A percentile compares a stretch with the other conserved stretches of the same genome.
Conservation (phyloP, 2,329 filamentous ascomycete species). For the Ploettnerulaceae sp. region DNA sequence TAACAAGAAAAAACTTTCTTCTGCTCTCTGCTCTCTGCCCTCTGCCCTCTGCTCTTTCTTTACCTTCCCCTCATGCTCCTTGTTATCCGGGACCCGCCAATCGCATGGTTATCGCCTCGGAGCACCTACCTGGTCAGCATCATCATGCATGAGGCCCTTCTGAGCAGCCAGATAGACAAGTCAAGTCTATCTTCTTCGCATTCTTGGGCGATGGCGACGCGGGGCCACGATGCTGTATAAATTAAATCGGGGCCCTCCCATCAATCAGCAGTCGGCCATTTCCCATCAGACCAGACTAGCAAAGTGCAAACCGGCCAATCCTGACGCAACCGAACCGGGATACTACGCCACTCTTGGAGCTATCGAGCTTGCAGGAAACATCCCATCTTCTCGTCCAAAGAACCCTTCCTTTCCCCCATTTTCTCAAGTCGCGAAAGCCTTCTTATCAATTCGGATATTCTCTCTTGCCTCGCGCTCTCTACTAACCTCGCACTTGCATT, state of each 20-base stretch:
- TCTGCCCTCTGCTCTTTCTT: not conserved
- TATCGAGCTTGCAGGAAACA: not conserved
- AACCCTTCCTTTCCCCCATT: not conserved
- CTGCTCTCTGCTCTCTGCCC: not conserved
- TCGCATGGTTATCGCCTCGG: constrained; percentile 23
- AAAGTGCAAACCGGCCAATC: constrained; percentile 4
- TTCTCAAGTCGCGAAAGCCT: not conserved
- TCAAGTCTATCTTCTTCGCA: not conserved
- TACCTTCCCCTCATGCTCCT: constrained; percentile 15
- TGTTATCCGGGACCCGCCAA: constrained; percentile 18
- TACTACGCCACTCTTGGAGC: constrained; percentile 1
- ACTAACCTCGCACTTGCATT: not conserved
- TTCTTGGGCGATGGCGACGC: not conserved
- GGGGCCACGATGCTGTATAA: constrained; percentile 1
- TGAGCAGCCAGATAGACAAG: constrained; percentile 1
- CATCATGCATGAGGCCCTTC: constrained; percentile 13
- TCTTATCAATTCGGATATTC: not conserved
- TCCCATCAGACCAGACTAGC: too few relatives aligned
- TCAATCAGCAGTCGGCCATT: not conserved
- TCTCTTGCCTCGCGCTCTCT: not conserved
- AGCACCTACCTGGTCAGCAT: constrained; percentile 9
- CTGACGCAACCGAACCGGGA: constrained; percentile 5
- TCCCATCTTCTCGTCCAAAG: not conserved
- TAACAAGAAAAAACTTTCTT: constrained; percentile 6
- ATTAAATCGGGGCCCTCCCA: not conserved